Evolutionary conservation across 108 stramenopile species (phyloP).

Genomic region (Nannochloropsis gaditana): DNA sequence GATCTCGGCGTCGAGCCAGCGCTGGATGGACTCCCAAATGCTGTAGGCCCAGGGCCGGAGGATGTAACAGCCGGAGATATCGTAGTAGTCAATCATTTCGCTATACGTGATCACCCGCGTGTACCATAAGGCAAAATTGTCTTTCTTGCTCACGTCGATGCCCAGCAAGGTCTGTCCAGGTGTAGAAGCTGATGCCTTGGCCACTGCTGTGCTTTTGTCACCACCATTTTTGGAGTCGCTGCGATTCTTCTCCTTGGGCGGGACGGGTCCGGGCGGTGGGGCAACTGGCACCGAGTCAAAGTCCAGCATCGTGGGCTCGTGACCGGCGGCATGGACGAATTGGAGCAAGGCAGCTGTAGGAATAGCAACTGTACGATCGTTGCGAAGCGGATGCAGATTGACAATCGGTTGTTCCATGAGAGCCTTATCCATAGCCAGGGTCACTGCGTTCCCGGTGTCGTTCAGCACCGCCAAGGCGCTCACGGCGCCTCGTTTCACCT

Average conservation of each 20-base stretch:
- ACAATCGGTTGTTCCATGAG: slow-evolving; percentile 55
- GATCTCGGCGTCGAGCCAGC: slow-evolving; percentile 77
- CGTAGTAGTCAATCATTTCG: slow-evolving; percentile 99
- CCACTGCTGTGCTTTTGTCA: not conserved
- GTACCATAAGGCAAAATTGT: slow-evolving; percentile 92
- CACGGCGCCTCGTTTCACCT: slow-evolving; percentile 73
- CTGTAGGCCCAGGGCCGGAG: slow-evolving; percentile 95
- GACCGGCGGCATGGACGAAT: slow-evolving; percentile 59
- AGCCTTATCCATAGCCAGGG: slow-evolving; percentile 69
- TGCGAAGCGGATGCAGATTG: slow-evolving; percentile 78
- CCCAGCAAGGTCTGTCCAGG: slow-evolving; percentile 59
- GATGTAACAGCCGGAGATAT: slow-evolving; percentile 98
- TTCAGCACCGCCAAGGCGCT: slow-evolving; percentile 74
- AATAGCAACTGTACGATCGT: slow-evolving; percentile 71
- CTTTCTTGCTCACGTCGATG: slow-evolving; percentile 51
- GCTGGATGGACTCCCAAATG: slow-evolving; percentile 97
- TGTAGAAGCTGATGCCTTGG: not conserved
- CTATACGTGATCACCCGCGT: slow-evolving; percentile 88
- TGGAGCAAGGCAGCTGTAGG: slow-evolving; percentile 59
- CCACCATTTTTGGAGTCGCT: slow-evolving; percentile 37
- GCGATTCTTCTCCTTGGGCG: slow-evolving; percentile 39
- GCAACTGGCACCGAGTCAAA: slow-evolving; percentile 30
- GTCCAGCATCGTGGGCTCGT: slow-evolving; percentile 61
- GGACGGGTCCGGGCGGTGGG: not conserved
- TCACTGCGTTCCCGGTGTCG: slow-evolving; percentile 61